A percentile compares a stretch with the other conserved stretches of the same genome.
These are phyloP conservation scores for sweet orange (Citrus sinensis) DNA, from an alignment of 345 rosid genomes.

Conservation along the genomic window DNA sequence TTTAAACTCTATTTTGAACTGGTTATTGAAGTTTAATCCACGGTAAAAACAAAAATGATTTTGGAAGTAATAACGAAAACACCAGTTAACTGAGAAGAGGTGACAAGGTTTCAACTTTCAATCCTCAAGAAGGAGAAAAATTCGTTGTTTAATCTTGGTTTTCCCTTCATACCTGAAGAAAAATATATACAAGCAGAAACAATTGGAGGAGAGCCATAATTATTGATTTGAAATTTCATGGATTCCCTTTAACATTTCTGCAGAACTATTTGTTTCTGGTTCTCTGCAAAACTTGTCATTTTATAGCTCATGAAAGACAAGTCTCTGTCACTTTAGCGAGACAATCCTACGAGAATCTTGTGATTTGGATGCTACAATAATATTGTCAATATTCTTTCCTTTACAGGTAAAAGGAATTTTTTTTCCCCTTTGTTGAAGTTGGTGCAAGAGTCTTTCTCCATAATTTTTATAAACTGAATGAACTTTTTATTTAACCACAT, in stretches of 20 bases:
- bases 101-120: neutral
- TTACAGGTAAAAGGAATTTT: conserved; percentile 8
- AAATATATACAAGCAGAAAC: conserved; percentile 5
- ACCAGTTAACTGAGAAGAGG: neutral
- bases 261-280: conserved; percentile 18
- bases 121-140: neutral
- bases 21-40: neutral
- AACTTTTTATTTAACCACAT: neutral
- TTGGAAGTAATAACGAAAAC: neutral
- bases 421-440: conserved; percentile 2
- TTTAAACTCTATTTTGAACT: neutral
- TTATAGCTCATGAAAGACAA: conserved; percentile 15
- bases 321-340: conserved; percentile 24
- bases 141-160: neutral
- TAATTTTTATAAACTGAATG: neutral
- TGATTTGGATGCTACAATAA: conserved; percentile 19
- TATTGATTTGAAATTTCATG: conserved; percentile 35
- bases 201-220: neutral
- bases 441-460: conserved; percentile 12
- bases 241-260: neutral
- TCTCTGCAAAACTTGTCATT: conserved; percentile 11
- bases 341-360: conserved; percentile 29
- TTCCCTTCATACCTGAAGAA: neutral
- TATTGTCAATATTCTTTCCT: neutral
- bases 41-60: neutral